Evolutionary conservation across 2,329 filamentous ascomycete species (phyloP).

Genomic region (Ascochyta pisi): DNA sequence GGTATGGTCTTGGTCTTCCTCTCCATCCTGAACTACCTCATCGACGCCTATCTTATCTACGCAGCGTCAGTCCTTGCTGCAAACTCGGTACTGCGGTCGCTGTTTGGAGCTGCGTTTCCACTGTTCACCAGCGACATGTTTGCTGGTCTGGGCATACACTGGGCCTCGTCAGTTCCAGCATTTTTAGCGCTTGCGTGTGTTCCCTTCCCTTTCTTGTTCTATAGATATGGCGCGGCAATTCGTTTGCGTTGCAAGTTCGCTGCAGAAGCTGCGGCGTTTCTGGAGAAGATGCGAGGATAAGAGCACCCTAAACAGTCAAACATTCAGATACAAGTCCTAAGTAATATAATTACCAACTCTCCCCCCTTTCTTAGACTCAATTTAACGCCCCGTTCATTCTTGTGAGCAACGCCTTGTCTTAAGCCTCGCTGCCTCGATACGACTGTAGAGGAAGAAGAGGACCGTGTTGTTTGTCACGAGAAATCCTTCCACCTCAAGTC

Average conservation of each 20-base stretch:
- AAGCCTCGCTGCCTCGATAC: too few relatives aligned
- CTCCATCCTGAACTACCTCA: conserved; percentile 69
- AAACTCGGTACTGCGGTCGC: conserved; percentile 55
- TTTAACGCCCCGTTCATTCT: too few relatives aligned
- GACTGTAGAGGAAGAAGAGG: too few relatives aligned
- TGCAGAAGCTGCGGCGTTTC: conserved; percentile 66
- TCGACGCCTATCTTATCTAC: conserved; percentile 62
- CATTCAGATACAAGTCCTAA: not conserved
- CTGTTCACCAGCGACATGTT: conserved; percentile 58
- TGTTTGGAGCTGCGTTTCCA: conserved; percentile 57
- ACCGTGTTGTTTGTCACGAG: too few relatives aligned
- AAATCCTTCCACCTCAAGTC: too few relatives aligned
- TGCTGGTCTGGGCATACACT: conserved; percentile 54
- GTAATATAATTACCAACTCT: not conserved
- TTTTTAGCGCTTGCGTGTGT: conserved; percentile 56
- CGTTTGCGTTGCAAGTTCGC: conserved; percentile 71
- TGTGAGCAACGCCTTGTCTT: too few relatives aligned
- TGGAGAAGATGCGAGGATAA: conserved; percentile 50
- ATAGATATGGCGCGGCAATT: conserved; percentile 69
- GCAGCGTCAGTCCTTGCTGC: conserved; percentile 42
- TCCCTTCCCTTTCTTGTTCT: conserved; percentile 71
- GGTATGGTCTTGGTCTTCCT: conserved; percentile 42
- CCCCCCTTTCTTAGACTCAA: too few relatives aligned
- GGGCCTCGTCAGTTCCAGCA: conserved; percentile 56
- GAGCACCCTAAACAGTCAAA: not conserved